Base-by-base conservation (phyloP, 495 filamentous ascomycete genomes). In the Penicillium chermesinum region DNA sequence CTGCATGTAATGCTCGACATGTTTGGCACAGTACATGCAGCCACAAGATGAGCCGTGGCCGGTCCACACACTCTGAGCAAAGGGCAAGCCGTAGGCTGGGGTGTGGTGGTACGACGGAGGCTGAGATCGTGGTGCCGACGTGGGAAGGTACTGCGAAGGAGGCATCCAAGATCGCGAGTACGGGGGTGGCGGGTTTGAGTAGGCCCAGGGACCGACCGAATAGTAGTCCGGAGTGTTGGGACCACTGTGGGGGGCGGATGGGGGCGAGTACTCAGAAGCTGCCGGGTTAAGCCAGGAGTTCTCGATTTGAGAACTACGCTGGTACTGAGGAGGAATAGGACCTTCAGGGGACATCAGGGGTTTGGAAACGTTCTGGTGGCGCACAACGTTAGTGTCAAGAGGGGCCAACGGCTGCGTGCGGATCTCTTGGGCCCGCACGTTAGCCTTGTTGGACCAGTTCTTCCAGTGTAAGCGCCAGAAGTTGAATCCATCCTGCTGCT, bases 381-480 rank as follows among this genome's bases (percentile, higher is more conserved):
- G 71, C 36, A 74, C 58, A 21, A 82, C 60, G 36, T 84, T 84
- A 49, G 86, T 82, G 59, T 90, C 83, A 52, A 91, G 76, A 15
- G 87, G 82, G 14, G 83, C 76, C 50, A 91, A 73, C 27, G 80
- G 71, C 34, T 81, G 77, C 4, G 25, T 30, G 46, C 71, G 71
- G 52, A 80, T 68, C 59, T 67, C 69, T 42, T 79, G 68, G 21
- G 72, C 58, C 50, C 77, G 72, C 50, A 78, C 69, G 45, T 74
- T 65, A 55, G 84, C 81, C 66, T 80, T 79, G 50, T 75, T 71
- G 48, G 83, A 73, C 81, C 86, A 96, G 27, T 79, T 81, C 34
- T 87, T 73, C 94, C 94, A 99, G 70, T 84, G 88, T 41, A 78
- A 73, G 43, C 83, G 74, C 88, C 91, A 96, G 12, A 85, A 80